phyloP scores from a whole-genome alignment of 2,329 filamentous ascomycete genomes.

The Byssochlamys sp. region DNA sequence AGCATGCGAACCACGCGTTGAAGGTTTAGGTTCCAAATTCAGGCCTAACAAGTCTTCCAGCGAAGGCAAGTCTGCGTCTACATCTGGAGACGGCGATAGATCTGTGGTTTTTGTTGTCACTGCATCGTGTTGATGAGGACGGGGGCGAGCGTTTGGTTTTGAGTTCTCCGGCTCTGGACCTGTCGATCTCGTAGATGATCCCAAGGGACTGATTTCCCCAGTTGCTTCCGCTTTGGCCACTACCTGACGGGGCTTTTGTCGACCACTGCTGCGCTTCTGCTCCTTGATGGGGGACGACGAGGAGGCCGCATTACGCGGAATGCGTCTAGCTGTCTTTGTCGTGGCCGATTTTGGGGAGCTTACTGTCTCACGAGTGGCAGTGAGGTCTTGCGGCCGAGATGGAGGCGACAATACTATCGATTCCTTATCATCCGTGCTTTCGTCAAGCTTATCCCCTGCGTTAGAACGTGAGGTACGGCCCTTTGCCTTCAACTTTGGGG shows the following conservation, averaged over 20 bases:
- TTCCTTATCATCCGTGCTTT: neutral
- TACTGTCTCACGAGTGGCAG: neutral
- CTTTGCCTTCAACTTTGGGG: neutral
- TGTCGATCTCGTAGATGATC: neutral
- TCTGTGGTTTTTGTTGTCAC: neutral
- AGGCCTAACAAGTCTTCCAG: neutral
- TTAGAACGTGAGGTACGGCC: neutral
- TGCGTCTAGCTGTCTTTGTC: neutral
- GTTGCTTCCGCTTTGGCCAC: neutral
- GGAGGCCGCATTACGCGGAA: neutral
- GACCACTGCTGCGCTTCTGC: neutral
- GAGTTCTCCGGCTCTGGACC: neutral
- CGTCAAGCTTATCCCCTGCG: neutral
- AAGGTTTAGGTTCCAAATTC: neutral
- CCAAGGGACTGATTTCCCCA: neutral
- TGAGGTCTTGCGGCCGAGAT: neutral
- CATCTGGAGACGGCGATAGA: neutral
- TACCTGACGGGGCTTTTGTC: neutral
- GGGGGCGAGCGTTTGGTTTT: neutral
- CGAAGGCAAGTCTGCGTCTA: neutral
- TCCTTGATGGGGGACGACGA: neutral
- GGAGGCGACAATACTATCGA: slow-evolving; percentile 10
- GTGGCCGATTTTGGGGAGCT: neutral
- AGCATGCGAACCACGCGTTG: neutral
- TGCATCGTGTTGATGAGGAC: neutral